A percentile compares a stretch with the other conserved stretches of the same genome.
Conservation (phyloP, 2,329 filamentous ascomycete genomes). For the Paraphoma chrysanthemicola region DNA sequence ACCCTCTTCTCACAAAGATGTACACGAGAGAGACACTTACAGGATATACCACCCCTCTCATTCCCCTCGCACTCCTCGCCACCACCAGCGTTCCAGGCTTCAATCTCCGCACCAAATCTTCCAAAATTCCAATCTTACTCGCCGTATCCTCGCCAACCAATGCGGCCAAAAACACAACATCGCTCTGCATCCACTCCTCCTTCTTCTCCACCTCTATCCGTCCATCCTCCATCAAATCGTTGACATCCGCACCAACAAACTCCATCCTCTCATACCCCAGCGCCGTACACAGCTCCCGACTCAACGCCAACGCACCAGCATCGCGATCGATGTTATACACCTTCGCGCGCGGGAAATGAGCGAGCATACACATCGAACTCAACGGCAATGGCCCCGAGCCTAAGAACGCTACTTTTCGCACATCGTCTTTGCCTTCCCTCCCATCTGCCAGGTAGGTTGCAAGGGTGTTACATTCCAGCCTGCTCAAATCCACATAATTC, state of each 20-base stretch:
- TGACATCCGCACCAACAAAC: constrained; percentile 49
- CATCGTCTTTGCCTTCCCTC: too few relatives aligned
- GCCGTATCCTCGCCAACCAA: constrained; percentile 54
- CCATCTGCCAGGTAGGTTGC: constrained; percentile 36
- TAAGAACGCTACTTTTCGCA: constrained; percentile 54
- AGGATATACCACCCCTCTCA: constrained; percentile 58
- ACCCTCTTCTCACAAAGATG: background rate
- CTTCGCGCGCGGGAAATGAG: constrained; percentile 36
- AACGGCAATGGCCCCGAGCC: constrained; percentile 60
- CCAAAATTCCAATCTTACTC: constrained; percentile 53
- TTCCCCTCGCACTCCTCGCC: constrained; percentile 53
- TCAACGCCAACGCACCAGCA: constrained; percentile 42
- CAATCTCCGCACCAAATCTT: constrained; percentile 49
- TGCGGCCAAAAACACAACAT: constrained; percentile 60
- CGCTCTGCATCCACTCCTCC: constrained; percentile 43
- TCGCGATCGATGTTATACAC: constrained; percentile 55
- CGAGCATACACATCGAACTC: constrained; percentile 55
- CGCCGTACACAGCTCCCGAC: constrained; percentile 35
- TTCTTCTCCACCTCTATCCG: constrained; percentile 23
- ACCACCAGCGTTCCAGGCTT: constrained; percentile 54
- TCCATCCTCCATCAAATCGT: constrained; percentile 7
- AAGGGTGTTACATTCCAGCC: constrained; percentile 55
- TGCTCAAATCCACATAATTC: constrained; percentile 59
- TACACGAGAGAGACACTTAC: constrained; percentile 34
- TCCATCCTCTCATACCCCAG: constrained; percentile 47